Conservation (phyloP, 202 grass and related monocot genomes). For the Cymbopogon flexuosus region DNA sequence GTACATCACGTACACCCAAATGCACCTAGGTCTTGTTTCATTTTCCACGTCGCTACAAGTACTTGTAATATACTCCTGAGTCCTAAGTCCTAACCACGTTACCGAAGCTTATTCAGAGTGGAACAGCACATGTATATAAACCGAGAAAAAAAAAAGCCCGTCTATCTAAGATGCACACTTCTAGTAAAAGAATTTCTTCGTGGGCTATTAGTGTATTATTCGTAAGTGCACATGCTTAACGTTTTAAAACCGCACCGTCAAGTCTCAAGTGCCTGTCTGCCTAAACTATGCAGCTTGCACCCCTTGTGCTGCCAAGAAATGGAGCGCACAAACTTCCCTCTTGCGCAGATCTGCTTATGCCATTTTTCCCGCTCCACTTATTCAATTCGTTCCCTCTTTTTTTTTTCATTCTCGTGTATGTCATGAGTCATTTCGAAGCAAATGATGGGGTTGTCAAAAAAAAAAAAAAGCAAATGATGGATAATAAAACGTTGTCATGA, state of each 20-base stretch:
- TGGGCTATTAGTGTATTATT: not conserved
- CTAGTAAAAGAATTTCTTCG: not conserved
- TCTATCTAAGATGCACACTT: not conserved
- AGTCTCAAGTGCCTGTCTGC: not conserved
- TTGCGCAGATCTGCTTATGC: not conserved
- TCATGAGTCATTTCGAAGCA: slow-evolving; percentile 9
- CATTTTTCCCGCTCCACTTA: not conserved
- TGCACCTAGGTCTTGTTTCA: not conserved
- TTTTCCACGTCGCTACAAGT: not conserved
- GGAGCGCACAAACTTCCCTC: not conserved
- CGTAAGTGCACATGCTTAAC: slow-evolving; percentile 1
- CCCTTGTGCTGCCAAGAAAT: not conserved
- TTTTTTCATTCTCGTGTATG: not conserved
- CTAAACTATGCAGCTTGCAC: not conserved
- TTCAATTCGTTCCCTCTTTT: not conserved
- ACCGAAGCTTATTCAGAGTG: not conserved
- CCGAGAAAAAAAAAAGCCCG: not conserved
- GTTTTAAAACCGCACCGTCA: not conserved
- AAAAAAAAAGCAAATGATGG: too few species aligned
- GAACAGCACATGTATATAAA: not conserved
- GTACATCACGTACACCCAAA: not conserved
- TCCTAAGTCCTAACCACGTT: not conserved
- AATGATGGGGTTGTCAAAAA: not conserved
- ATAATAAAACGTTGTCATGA: too few species aligned
- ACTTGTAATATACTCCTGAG: not conserved